These are phyloP conservation scores for Colletotrichum scovillei DNA, from an alignment of 2,329 filamentous ascomycete genomes.

Conservation along the genomic window DNA sequence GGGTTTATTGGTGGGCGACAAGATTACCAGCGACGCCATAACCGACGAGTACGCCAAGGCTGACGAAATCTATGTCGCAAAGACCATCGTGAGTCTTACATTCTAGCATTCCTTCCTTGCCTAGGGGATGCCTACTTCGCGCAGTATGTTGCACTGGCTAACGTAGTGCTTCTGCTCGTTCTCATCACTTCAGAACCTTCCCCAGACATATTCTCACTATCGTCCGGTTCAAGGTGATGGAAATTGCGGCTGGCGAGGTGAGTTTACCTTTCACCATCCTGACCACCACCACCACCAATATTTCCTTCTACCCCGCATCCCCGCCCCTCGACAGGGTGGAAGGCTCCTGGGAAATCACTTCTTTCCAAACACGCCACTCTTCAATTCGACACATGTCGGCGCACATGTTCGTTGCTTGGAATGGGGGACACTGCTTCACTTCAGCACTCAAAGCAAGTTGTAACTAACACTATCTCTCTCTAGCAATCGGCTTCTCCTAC, in stretches of 20 bases:
- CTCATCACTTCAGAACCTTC: slow-evolving; percentile 70
- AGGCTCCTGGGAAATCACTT: not conserved
- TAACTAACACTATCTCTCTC: slow-evolving; percentile 10
- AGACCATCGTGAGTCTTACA: slow-evolving; percentile 78
- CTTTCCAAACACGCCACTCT: slow-evolving; percentile 5
- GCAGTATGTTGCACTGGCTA: slow-evolving; percentile 9
- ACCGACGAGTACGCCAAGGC: slow-evolving; percentile 89
- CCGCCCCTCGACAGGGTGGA: slow-evolving; percentile 8
- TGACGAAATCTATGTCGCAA: slow-evolving; percentile 85
- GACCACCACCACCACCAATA: not conserved
- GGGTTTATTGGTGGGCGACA: slow-evolving; percentile 86
- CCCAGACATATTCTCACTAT: slow-evolving; percentile 87
- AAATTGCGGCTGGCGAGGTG: slow-evolving; percentile 98
- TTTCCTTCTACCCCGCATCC: slow-evolving; percentile 32
- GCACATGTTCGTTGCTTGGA: not conserved
- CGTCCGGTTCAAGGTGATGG: slow-evolving; percentile 91
- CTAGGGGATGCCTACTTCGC: slow-evolving; percentile 2
- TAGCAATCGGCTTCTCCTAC: slow-evolving; percentile 93
- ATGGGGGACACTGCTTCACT: not conserved
- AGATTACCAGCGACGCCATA: slow-evolving; percentile 81
- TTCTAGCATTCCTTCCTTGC: not conserved
- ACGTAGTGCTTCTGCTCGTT: not conserved
- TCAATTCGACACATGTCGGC: not conserved
- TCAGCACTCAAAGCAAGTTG: not conserved
- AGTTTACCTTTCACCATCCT: slow-evolving; percentile 47